These are phyloP conservation scores for Ceratocystis alfenasii DNA, from an alignment of 2,329 filamentous ascomycete species.

Conservation along the genomic window DNA sequence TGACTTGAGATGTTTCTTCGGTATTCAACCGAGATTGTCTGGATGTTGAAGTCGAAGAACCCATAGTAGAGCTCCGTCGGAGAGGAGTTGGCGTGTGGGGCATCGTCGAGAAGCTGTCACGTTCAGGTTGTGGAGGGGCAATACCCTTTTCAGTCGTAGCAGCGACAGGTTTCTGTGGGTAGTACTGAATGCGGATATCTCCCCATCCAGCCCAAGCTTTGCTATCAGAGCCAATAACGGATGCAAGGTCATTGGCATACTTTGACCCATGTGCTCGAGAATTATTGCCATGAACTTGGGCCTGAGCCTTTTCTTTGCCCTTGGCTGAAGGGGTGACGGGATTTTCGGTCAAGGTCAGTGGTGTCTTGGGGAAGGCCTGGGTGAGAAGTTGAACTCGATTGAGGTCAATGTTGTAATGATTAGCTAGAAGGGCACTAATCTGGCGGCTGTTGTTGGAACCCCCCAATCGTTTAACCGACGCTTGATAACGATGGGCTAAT, in stretches of 20 bases:
- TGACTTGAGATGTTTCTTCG: conserved; percentile 41
- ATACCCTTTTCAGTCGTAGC: not conserved
- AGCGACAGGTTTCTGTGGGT: conserved; percentile 36
- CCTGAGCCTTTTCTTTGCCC: conserved; percentile 57
- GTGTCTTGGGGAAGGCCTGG: conserved; percentile 66
- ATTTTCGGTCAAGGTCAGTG: conserved; percentile 41
- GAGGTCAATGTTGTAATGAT: conserved; percentile 69
- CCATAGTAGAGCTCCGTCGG: conserved; percentile 53
- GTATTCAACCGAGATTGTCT: conserved; percentile 3
- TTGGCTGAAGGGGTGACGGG: conserved; percentile 46
- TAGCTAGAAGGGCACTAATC: conserved; percentile 63
- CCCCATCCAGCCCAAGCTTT: conserved; percentile 65
- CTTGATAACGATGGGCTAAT: conserved; percentile 84
- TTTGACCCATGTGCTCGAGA: conserved; percentile 32
- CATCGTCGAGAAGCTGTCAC: conserved; percentile 31
- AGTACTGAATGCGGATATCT: conserved; percentile 69
- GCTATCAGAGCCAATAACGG: conserved; percentile 52
- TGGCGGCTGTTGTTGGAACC: conserved; percentile 41
- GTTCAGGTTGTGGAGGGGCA: conserved; percentile 6
- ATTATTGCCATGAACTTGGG: conserved; percentile 27
- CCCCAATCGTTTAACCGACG: conserved; percentile 66
- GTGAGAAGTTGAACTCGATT: conserved; percentile 79
- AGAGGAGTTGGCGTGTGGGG: conserved; percentile 65
- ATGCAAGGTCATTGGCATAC: conserved; percentile 75
- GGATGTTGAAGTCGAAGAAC: conserved; percentile 11